Conservation (phyloP, 345 rosid species). For the Cardiospermum halicacabum region DNA sequence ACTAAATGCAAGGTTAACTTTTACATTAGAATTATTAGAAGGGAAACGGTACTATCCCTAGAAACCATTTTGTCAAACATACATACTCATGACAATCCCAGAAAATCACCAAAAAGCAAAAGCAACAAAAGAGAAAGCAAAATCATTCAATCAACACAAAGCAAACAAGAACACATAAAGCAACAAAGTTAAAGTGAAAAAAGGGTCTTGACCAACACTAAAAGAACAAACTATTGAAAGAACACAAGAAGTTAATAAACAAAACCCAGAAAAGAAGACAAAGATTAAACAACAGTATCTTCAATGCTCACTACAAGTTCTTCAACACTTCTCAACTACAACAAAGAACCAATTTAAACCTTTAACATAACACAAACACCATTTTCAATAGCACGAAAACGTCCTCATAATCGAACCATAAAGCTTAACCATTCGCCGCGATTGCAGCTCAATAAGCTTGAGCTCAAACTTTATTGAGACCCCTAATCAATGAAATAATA, state of each 20-base stretch:
- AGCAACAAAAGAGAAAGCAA: not conserved
- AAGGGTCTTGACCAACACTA: conserved; percentile 12
- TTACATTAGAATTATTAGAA: no score
- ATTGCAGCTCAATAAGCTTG: conserved; percentile 11
- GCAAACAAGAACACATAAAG: not conserved
- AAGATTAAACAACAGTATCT: conserved; percentile 1
- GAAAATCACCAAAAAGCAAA: not conserved
- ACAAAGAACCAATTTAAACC: not conserved
- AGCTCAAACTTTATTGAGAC: conserved; percentile 14
- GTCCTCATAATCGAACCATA: conserved; percentile 4
- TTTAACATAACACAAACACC: conserved; percentile 8
- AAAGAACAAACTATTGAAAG: not conserved
- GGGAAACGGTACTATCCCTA: no score
- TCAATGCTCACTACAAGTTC: conserved; percentile 11
- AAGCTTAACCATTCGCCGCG: not conserved
- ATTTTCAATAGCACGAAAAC: not conserved
- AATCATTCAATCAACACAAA: not conserved
- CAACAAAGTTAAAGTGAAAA: conserved; percentile 13
- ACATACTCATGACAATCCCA: no score
- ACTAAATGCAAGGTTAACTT: no score
- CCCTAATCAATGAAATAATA: conserved; percentile 26
- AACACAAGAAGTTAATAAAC: not conserved
- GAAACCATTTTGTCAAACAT: no score
- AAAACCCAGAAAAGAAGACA: not conserved
- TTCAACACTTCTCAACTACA: conserved; percentile 2